Evolutionary conservation across 2,329 filamentous ascomycete species (phyloP).

Genomic region (Parafenestella ontariensis): DNA sequence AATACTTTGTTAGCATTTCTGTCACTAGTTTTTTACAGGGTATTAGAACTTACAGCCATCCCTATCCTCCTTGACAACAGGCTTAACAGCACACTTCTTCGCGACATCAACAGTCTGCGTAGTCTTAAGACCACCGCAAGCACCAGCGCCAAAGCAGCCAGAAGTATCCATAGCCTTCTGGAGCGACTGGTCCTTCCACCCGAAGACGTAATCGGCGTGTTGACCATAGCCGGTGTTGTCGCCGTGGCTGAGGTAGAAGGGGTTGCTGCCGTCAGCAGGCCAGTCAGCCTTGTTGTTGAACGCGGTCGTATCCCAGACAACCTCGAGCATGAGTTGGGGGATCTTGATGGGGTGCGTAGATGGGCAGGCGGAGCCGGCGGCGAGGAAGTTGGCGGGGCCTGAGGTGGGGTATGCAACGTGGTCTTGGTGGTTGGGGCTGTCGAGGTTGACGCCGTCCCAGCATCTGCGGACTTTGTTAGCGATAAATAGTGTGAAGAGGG

Average conservation of each 20-base stretch:
- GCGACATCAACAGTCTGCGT: conserved; percentile 25
- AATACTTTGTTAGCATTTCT: not conserved
- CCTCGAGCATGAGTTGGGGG: conserved; percentile 56
- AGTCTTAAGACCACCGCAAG: conserved; percentile 25
- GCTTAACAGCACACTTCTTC: conserved; percentile 30
- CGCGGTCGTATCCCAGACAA: not conserved
- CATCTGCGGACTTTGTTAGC: not conserved
- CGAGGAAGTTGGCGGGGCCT: not conserved
- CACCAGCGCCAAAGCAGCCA: conserved; percentile 37
- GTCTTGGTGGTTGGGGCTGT: not conserved
- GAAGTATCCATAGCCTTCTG: conserved; percentile 40
- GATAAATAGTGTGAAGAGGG: not conserved
- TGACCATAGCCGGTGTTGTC: conserved; percentile 30
- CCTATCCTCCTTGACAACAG: conserved; percentile 30
- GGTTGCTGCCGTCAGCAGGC: not conserved
- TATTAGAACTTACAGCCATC: conserved; percentile 20
- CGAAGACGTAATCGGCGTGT: conserved; percentile 40
- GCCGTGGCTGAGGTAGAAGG: no score
- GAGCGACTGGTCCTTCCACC: conserved; percentile 37
- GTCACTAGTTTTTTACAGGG: not conserved
- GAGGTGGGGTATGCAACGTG: not conserved
- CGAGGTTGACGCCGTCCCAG: conserved; percentile 18
- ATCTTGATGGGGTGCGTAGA: conserved; percentile 53
- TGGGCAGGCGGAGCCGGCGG: conserved; percentile 45
- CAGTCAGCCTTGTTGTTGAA: not conserved